phyloP scores from a whole-genome alignment of 345 rosid genomes.

The Syzygium oleosum region DNA sequence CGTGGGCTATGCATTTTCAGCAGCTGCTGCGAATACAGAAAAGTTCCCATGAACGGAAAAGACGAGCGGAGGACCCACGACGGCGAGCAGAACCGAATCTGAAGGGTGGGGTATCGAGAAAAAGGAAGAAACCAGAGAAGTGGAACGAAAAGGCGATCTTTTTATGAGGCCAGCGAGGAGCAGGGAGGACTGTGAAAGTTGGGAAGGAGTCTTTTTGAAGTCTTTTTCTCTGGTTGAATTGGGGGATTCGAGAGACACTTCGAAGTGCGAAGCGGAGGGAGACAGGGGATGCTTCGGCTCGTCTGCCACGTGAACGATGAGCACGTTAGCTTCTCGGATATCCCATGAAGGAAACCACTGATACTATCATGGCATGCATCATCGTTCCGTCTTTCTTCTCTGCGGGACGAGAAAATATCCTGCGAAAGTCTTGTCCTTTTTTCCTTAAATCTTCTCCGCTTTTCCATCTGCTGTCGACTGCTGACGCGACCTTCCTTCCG shows the following conservation, averaged over 20 bases:
- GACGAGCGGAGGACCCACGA: background rate
- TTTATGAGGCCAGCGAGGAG: background rate
- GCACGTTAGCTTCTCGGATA: background rate
- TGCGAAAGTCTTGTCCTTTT: background rate
- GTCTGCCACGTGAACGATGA: constrained; percentile 56
- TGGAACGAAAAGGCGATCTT: background rate
- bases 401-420: background rate
- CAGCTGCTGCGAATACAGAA: background rate
- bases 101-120: background rate
- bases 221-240: background rate
- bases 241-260: background rate
- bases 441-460: background rate
- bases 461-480: background rate
- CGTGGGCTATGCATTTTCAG: background rate
- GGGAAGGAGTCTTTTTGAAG: background rate
- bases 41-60: background rate
- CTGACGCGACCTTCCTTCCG: background rate
- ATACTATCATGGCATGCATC: background rate
- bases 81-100: background rate
- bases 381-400: background rate
- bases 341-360: background rate
- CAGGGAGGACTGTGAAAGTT: background rate
- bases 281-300: background rate
- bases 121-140: background rate
- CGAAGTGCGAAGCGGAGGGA: background rate